A percentile compares a stretch with the other conserved stretches of the same genome.
Evolutionary conservation across 768 basidiomycete genomes (phyloP).

Genomic region (Podaxis sp.): DNA sequence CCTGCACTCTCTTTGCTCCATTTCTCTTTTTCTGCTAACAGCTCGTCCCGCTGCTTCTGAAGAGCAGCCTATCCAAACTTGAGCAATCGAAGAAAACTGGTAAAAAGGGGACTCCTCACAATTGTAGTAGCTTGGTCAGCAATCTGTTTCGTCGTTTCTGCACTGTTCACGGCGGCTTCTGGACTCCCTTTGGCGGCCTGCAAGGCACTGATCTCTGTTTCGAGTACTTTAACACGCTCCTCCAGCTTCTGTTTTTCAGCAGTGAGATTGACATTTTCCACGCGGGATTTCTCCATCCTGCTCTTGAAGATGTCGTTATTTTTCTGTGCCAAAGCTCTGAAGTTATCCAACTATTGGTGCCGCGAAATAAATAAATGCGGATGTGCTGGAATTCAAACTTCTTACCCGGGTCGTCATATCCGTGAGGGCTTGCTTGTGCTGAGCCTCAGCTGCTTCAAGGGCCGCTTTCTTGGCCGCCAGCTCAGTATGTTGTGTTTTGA

Average conservation of each 20-base stretch:
- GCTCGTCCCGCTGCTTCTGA: constrained; percentile 53
- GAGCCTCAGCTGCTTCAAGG: constrained; percentile 13
- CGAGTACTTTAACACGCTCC: constrained; percentile 31
- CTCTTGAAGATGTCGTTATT: constrained; percentile 26
- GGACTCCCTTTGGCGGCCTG: constrained; percentile 19
- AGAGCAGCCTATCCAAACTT: constrained; percentile 40
- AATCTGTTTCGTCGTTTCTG: constrained; percentile 21
- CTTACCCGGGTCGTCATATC: constrained; percentile 17
- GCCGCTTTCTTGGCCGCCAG: constrained; percentile 17
- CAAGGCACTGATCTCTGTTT: constrained; percentile 30
- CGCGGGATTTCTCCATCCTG: constrained; percentile 29
- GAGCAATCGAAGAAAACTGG: background rate
- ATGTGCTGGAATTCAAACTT: background rate
- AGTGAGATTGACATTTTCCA: constrained; percentile 27
- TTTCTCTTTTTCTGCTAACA: constrained; percentile 56
- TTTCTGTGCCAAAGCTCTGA: constrained; percentile 28
- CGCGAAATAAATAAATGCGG: background rate
- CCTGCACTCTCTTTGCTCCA: constrained; percentile 27
- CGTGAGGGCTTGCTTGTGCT: background rate
- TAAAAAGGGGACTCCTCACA: constrained; percentile 22
- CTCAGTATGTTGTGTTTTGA: constrained; percentile 29
- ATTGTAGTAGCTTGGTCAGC: constrained; percentile 31
- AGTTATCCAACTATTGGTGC: constrained; percentile 31
- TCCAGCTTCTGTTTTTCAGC: constrained; percentile 36
- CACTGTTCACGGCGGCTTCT: constrained; percentile 19